Evolutionary conservation across 2,329 filamentous ascomycete genomes (phyloP), one percentile per base, ranked within the genome.

Genomic region (Metarhizium guizhouense): DNA sequence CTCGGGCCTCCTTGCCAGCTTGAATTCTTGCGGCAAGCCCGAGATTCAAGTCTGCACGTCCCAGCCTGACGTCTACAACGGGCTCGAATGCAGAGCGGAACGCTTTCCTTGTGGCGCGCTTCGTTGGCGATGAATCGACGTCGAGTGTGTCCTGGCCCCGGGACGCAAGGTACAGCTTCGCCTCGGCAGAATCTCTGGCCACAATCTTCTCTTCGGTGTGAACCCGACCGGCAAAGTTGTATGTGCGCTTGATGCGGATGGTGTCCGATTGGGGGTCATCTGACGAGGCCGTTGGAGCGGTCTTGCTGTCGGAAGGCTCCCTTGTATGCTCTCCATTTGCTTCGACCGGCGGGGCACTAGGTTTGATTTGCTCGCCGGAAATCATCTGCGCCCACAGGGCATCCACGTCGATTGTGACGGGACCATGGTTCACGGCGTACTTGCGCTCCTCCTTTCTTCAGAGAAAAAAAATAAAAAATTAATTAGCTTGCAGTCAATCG

Each of bases 121-220:
- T 77, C 14, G 72, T 63, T 5, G 68, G 64, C 2, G 65, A 64
- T 10, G 68, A 65, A 25, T 70, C 64, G 3, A 60, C 20, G 3
- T 60, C 53, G 3, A 57, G 58, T 11, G 63, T 63, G 1, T 70
- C 63, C 1, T 70, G 63, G 34, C 70, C 72, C 54, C 77, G 71
- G 0, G 80, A 80, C 2, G 80, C 79, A 14, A 87, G 76, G 61
- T 83, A 85, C 11, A 86, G 74, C 59, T 79, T 82, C 47, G 83
- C 85, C 66, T 87, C 85, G 54, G 84, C 84, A 0, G 84, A 87
- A 64, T 82, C 77, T 48, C 80, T 77, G 3, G 82, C 73, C 1
- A 90, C 84, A 11, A 85, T 72, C 66, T 88, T 89, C 65, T 88
- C 84, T 64, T 90, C 87, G 0, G 80, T 86, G 63, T 87, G 83